Conservation (phyloP, 148 eudicot genomes). For the Euryodendron excelsum region DNA sequence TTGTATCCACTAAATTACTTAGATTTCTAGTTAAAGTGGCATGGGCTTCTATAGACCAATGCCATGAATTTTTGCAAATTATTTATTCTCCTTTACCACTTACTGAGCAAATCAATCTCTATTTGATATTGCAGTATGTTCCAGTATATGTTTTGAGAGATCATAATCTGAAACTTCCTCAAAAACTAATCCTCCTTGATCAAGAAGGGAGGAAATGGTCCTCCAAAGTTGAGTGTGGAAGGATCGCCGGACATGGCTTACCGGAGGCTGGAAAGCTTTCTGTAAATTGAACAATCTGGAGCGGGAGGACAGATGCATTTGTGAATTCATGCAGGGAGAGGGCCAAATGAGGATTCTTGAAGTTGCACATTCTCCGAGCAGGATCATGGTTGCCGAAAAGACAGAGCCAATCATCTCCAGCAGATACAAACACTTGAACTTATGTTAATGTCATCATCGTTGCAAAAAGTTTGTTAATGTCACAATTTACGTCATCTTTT, state of each 20-base stretch:
- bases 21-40: too few relatives aligned
- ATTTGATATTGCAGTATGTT: conserved; percentile 22
- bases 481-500: too few relatives aligned
- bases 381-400: conserved; percentile 5
- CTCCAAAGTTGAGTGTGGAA: conserved; percentile 2
- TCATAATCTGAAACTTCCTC: conserved; percentile 5
- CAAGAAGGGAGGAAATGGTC: conserved; percentile 15
- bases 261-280: conserved; percentile 17
- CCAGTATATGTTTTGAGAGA: conserved; percentile 13
- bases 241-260: conserved; percentile 22
- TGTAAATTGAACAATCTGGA: conserved; percentile 11
- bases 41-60: not conserved
- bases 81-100: not conserved
- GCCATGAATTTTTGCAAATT: not conserved
- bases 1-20: not conserved
- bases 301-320: conserved; percentile 25
- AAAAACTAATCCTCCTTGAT: conserved; percentile 6
- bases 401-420: not conserved
- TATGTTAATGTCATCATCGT: too few relatives aligned
- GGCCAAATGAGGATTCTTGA: not conserved
- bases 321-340: conserved; percentile 18
- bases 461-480: too few relatives aligned
- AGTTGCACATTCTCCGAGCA: conserved; percentile 6
- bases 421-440: too few relatives aligned
- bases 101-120: too few relatives aligned